Conservation (phyloP, 768 basidiomycete genomes). For the Russula griseocarnosa region DNA sequence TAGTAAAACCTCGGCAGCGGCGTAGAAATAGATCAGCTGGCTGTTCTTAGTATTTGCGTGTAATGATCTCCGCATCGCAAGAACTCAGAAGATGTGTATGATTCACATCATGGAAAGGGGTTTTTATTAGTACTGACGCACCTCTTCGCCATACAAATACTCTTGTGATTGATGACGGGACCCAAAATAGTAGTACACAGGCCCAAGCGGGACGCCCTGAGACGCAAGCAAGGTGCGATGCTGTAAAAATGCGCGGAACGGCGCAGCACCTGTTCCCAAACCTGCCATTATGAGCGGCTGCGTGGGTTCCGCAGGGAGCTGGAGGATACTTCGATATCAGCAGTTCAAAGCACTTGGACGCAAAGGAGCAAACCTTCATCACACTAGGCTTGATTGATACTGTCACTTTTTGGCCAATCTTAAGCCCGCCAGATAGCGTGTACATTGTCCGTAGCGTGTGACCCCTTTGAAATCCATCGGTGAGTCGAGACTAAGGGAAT, state of each 20-base stretch:
- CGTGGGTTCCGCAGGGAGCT: constrained; percentile 78
- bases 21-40: constrained; percentile 22
- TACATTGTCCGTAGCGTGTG: constrained; percentile 88
- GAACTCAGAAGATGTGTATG: constrained; percentile 12
- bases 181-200: constrained; percentile 97
- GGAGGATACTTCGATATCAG: constrained; percentile 16
- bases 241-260: constrained; percentile 98
- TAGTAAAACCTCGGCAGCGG: not conserved
- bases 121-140: constrained; percentile 5
- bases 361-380: constrained; percentile 72
- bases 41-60: constrained; percentile 26
- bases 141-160: constrained; percentile 91
- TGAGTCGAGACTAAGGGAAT: not conserved
- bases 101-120: constrained; percentile 23
- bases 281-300: constrained; percentile 99
- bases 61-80: constrained; percentile 27
- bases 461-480: constrained; percentile 47
- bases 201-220: constrained; percentile 79
- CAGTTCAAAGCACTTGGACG: not conserved
- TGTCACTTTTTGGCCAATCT: constrained; percentile 87
- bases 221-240: constrained; percentile 80
- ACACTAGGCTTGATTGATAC: constrained; percentile 98
- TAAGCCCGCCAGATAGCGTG: constrained; percentile 86
- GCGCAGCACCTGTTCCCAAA: constrained; percentile 95
- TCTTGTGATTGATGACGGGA: constrained; percentile 93